A percentile compares a stretch with the other conserved stretches of the same genome.
Evolutionary conservation across 805 yeast genomes (phyloP).

Genomic region (Phaffomyces antillensis): DNA sequence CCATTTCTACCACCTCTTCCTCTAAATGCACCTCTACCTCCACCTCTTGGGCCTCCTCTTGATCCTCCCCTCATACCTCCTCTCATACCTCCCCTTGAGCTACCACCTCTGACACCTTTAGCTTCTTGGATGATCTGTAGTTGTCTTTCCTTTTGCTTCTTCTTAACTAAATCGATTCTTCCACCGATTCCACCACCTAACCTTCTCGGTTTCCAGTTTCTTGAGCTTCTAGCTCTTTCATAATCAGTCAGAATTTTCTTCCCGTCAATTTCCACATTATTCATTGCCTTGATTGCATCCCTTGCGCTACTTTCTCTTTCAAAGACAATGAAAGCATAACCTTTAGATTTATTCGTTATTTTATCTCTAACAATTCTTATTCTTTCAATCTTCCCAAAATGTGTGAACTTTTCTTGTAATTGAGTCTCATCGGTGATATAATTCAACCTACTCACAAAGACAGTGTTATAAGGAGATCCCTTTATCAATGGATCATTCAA

Average conservation of each 20-base stretch:
- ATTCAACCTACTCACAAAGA: slow-evolving; percentile 69
- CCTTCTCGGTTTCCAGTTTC: slow-evolving; percentile 65
- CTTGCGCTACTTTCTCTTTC: slow-evolving; percentile 53
- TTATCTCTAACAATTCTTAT: slow-evolving; percentile 50
- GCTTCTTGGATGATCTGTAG: slow-evolving; percentile 4
- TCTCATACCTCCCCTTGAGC: slow-evolving; percentile 10
- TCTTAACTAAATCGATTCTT: slow-evolving; percentile 45
- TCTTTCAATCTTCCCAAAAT: slow-evolving; percentile 66
- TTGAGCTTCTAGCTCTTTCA: slow-evolving; percentile 59
- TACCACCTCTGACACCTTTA: slow-evolving; percentile 9
- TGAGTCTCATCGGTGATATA: slow-evolving; percentile 63
- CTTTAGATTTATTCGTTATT: slow-evolving; percentile 50
- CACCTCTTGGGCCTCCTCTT: slow-evolving; percentile 6
- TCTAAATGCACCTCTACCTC: slow-evolving; percentile 1
- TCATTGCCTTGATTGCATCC: slow-evolving; percentile 52
- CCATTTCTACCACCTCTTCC: slow-evolving; percentile 4
- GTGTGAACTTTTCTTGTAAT: slow-evolving; percentile 50
- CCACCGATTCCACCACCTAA: slow-evolving; percentile 96
- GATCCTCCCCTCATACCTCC: slow-evolving; percentile 8
- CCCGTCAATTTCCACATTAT: slow-evolving; percentile 43
- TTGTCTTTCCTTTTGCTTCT: slow-evolving; percentile 10
- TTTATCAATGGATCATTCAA: slow-evolving; percentile 44
- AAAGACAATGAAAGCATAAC: slow-evolving; percentile 80
- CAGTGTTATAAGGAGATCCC: slow-evolving; percentile 72
- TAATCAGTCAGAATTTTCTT: slow-evolving; percentile 60